phyloP scores from a whole-genome alignment of 345 rosid genomes.

The Psidium friedrichsthalianum region DNA sequence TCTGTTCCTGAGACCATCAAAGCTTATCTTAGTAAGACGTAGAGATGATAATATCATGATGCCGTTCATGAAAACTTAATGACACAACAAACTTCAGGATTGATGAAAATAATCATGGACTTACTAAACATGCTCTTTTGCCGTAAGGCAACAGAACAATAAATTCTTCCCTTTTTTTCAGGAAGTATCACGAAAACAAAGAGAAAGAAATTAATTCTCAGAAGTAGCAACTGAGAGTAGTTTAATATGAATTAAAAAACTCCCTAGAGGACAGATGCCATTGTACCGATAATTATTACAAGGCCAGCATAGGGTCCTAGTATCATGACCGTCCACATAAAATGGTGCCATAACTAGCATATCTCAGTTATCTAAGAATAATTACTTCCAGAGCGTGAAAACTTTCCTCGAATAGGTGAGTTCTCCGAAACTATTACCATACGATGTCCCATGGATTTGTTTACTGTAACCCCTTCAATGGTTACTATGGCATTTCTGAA shows the following conservation, averaged over 20 bases:
- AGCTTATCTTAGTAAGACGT: not conserved
- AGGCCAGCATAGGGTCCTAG: not conserved
- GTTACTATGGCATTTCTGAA: not conserved
- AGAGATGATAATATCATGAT: not conserved
- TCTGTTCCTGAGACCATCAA: constrained; percentile 18
- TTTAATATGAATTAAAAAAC: not conserved
- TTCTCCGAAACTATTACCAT: not conserved
- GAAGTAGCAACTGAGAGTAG: not conserved
- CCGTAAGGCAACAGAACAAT: not conserved
- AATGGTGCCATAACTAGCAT: not conserved
- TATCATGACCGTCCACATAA: not conserved
- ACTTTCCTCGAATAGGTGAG: not conserved
- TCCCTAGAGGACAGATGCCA: not conserved
- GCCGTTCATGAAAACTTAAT: not conserved
- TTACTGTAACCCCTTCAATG: not conserved
- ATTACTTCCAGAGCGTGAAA: not conserved
- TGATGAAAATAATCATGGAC: not conserved
- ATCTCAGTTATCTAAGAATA: not conserved
- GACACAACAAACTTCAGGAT: not conserved
- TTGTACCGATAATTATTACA: not conserved
- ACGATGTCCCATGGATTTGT: not conserved
- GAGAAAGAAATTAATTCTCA: not conserved
- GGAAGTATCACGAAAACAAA: not conserved
- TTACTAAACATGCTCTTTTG: not conserved
- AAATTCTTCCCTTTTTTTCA: not conserved